Conservation (phyloP, 2,329 filamentous ascomycete genomes). For the Xylariaceae sp. region DNA sequence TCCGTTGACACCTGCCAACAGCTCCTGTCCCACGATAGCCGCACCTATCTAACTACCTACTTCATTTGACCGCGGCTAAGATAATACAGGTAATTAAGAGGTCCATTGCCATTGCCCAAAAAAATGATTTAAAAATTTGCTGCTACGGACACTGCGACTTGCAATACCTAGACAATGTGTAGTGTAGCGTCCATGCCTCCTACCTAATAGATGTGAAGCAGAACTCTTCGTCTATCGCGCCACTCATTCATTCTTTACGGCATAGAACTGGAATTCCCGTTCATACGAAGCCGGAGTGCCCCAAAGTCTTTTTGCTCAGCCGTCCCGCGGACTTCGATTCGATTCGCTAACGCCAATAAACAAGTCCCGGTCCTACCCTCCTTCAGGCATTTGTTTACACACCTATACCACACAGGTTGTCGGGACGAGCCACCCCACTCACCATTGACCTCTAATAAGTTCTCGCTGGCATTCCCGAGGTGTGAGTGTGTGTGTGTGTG, state of each 20-base stretch:
- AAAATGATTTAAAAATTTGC: too few relatives aligned
- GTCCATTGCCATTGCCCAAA: too few relatives aligned
- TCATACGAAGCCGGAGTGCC: background rate
- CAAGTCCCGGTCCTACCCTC: background rate
- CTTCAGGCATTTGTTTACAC: background rate
- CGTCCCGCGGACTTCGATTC: background rate
- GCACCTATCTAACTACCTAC: too few relatives aligned
- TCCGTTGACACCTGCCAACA: too few relatives aligned
- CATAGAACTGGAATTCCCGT: background rate
- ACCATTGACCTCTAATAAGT: constrained; percentile 4
- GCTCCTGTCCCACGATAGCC: too few relatives aligned
- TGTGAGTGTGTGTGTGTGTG: background rate
- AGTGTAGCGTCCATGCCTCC: too few relatives aligned
- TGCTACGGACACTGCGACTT: too few relatives aligned
- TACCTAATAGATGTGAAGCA: too few relatives aligned
- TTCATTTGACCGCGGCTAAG: too few relatives aligned
- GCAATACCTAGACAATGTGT: too few relatives aligned
- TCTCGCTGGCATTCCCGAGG: background rate
- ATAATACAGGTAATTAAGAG: too few relatives aligned
- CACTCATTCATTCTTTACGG: background rate
- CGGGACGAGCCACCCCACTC: background rate
- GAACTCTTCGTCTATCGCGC: too few relatives aligned
- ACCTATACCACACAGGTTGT: background rate
- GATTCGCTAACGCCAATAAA: background rate
- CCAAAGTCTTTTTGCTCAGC: background rate